phyloP scores from a whole-genome alignment of 768 basidiomycete species.

The Boletus barrowsii region DNA sequence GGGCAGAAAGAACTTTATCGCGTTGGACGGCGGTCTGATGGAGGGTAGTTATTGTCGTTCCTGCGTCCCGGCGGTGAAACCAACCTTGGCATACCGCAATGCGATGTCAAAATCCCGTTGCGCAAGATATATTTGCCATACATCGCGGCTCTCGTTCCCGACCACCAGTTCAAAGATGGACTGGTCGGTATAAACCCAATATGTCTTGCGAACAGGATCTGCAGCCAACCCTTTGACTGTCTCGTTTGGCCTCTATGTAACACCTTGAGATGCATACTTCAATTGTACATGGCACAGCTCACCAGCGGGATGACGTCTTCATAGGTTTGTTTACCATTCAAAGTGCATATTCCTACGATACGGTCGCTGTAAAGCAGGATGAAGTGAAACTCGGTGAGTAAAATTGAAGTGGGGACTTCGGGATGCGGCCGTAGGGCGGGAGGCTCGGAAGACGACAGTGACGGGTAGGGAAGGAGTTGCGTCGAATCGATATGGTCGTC shows the following conservation, averaged over 20 bases:
- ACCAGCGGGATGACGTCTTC: slow-evolving; percentile 84
- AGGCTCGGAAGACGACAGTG: slow-evolving; percentile 30
- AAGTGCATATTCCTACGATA: slow-evolving; percentile 70
- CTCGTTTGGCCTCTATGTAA: slow-evolving; percentile 68
- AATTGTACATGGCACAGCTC: slow-evolving; percentile 23
- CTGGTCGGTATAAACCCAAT: slow-evolving; percentile 90
- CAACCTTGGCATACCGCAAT: slow-evolving; percentile 76
- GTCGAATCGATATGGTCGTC: slow-evolving; percentile 78
- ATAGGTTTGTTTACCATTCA: slow-evolving; percentile 79
- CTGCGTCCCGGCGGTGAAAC: slow-evolving; percentile 9
- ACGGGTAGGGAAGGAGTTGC: slow-evolving; percentile 76
- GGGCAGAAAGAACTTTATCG: slow-evolving; percentile 77
- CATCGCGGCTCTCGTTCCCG: slow-evolving; percentile 86
- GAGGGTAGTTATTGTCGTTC: slow-evolving; percentile 1
- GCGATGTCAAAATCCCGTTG: slow-evolving; percentile 77
- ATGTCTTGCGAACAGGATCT: slow-evolving; percentile 86
- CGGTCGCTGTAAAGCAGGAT: slow-evolving; percentile 79
- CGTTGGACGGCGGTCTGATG: slow-evolving; percentile 83
- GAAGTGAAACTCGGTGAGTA: slow-evolving; percentile 91
- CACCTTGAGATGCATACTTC: slow-evolving; percentile 2
- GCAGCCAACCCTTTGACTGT: slow-evolving; percentile 69
- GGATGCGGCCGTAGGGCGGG: slow-evolving; percentile 14
- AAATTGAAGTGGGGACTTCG: slow-evolving; percentile 68
- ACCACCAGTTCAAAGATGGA: slow-evolving; percentile 86
- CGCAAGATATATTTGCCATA: slow-evolving; percentile 89